These are phyloP conservation scores for Saccharomycopsis sp. DNA, from an alignment of 805 yeast species.

Conservation along the genomic window DNA sequence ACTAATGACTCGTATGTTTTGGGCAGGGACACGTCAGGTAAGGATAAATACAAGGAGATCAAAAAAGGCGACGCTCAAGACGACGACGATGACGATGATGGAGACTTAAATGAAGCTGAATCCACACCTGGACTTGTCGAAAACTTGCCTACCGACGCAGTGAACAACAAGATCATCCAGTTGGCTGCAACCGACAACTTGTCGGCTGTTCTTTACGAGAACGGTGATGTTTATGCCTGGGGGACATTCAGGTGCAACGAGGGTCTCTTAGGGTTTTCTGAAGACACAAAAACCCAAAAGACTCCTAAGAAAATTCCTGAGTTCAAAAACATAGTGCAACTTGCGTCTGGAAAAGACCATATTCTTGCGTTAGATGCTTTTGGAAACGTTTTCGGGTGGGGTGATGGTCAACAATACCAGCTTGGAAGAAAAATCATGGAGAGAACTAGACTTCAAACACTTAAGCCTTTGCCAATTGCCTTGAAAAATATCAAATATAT, in stretches of 20 bases:
- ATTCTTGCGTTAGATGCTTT: slow-evolving; percentile 72
- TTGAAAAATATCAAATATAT: slow-evolving; percentile 70
- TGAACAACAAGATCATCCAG: slow-evolving; percentile 56
- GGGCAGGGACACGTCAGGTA: slow-evolving; percentile 77
- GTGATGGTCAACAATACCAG: slow-evolving; percentile 90
- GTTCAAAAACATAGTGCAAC: slow-evolving; percentile 64
- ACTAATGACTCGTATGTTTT: slow-evolving; percentile 87
- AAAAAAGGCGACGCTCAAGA: slow-evolving; percentile 53
- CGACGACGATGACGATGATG: slow-evolving; percentile 60
- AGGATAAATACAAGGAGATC: slow-evolving; percentile 61
- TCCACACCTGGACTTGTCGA: slow-evolving; percentile 82
- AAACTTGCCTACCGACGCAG: slow-evolving; percentile 42
- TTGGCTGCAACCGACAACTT: slow-evolving; percentile 89
- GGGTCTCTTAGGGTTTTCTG: slow-evolving; percentile 80
- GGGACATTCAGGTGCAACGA: slow-evolving; percentile 94
- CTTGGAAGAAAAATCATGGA: slow-evolving; percentile 81
- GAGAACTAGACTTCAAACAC: slow-evolving; percentile 63
- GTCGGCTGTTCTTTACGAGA: slow-evolving; percentile 69
- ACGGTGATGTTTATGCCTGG: slow-evolving; percentile 94
- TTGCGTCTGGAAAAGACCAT: slow-evolving; percentile 94
- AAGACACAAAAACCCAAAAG: slow-evolving; percentile 54
- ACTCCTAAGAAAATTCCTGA: slow-evolving; percentile 58
- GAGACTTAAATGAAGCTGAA: slow-evolving; percentile 81
- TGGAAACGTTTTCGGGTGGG: slow-evolving; percentile 95
- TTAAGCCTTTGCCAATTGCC: slow-evolving; percentile 81